Evolutionary conservation across 129 eudicot species (phyloP).

Genomic region (Helianthus tuberosus): DNA sequence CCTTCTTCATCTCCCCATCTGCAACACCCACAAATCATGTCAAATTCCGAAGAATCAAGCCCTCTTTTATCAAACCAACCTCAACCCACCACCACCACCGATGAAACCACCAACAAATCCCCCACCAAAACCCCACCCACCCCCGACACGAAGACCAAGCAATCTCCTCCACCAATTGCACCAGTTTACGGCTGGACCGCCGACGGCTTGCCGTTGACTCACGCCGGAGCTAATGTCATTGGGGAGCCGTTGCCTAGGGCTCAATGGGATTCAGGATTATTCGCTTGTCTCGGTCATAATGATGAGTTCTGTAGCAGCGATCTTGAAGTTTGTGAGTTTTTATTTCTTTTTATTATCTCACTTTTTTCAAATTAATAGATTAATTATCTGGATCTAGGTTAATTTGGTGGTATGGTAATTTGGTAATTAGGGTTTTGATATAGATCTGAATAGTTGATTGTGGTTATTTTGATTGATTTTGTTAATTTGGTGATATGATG

Average conservation of each 20-base stretch:
- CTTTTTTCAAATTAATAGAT: neutral
- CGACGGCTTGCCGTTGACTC: slow-evolving; percentile 68
- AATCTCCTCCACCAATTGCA: slow-evolving; percentile 24
- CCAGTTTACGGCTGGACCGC: slow-evolving; percentile 75
- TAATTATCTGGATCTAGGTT: neutral
- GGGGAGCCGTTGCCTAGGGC: slow-evolving; percentile 60
- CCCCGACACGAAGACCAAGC: slow-evolving; percentile 23
- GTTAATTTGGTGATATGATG: slow-evolving; percentile 12
- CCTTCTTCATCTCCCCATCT: slow-evolving; percentile 23
- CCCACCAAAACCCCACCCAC: slow-evolving; percentile 29
- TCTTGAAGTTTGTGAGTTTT: slow-evolving; percentile 93
- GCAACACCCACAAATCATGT: slow-evolving; percentile 43
- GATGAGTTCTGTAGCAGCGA: slow-evolving; percentile 95
- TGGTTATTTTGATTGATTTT: neutral
- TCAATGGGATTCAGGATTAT: slow-evolving; percentile 71
- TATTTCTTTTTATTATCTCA: slow-evolving; percentile 4
- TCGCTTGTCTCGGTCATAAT: slow-evolving; percentile 72
- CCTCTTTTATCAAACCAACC: slow-evolving; percentile 56
- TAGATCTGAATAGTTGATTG: slow-evolving; percentile 11
- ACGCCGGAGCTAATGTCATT: slow-evolving; percentile 40
- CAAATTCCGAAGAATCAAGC: slow-evolving; percentile 66
- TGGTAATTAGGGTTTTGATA: slow-evolving; percentile 12
- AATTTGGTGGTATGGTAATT: neutral
- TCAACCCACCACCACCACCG: slow-evolving; percentile 21
- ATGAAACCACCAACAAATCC: slow-evolving; percentile 25